Percentiles rank a stretch among this genome's conserved stretches.
Conservation (phyloP, 2,329 filamentous ascomycete genomes). For the Biscogniauxia mediterranea region DNA sequence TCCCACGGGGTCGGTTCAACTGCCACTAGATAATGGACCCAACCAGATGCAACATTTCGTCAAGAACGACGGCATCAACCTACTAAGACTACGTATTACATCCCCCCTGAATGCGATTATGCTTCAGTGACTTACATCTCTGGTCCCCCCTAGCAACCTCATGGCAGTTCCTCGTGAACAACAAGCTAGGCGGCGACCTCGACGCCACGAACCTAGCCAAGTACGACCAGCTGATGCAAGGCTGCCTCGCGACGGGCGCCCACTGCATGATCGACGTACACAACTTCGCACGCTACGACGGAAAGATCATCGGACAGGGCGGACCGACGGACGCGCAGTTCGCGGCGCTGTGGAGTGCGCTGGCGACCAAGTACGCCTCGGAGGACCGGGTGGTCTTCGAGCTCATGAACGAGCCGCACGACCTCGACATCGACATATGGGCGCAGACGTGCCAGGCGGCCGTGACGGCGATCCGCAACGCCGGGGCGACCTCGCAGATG, state of each 20-base stretch:
- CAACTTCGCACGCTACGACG: conserved; percentile 61
- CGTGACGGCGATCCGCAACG: conserved; percentile 63
- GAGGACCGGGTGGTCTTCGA: conserved; percentile 59
- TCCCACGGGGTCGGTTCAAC: conserved; percentile 34
- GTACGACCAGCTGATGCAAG: conserved; percentile 56
- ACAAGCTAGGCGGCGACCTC: conserved; percentile 48
- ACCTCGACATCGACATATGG: conserved; percentile 56
- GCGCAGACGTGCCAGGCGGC: conserved; percentile 58
- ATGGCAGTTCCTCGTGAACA: conserved; percentile 61
- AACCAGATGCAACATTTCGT: conserved; percentile 57
- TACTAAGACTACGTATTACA: conserved; percentile 50
- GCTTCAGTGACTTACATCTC: background rate
- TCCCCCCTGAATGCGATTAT: background rate
- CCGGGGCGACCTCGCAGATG: conserved; percentile 61
- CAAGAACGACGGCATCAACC: conserved; percentile 51
- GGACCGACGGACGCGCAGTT: conserved; percentile 60
- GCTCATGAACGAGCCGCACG: conserved; percentile 70
- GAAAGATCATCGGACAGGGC: conserved; percentile 62
- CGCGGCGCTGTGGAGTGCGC: conserved; percentile 54
- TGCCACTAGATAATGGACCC: conserved; percentile 39
- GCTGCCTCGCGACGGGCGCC: conserved; percentile 55
- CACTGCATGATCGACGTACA: conserved; percentile 60
- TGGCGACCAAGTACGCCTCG: conserved; percentile 57
- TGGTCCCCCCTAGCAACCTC: conserved; percentile 39
- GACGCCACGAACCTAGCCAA: conserved; percentile 46